A percentile compares a stretch with the other conserved stretches of the same genome.
Evolutionary conservation across 768 basidiomycete species (phyloP).

Genomic region (Gymnopilus junonius): DNA sequence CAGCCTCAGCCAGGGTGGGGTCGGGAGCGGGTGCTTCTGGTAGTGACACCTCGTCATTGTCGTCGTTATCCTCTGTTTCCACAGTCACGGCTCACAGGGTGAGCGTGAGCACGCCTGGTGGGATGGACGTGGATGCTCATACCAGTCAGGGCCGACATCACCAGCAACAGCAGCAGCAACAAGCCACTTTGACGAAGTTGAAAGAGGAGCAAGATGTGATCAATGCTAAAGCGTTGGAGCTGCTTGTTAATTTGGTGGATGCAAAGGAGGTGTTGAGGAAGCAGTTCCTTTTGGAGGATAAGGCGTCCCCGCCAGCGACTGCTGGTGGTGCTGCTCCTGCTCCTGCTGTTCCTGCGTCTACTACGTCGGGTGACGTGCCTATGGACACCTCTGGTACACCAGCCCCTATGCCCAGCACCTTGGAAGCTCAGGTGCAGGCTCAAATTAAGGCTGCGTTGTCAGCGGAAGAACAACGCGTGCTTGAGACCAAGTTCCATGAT

Average conservation of each 20-base stretch:
- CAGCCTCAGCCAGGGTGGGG: neutral
- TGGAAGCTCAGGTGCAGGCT: neutral
- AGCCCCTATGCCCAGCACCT: neutral
- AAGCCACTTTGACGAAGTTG: neutral
- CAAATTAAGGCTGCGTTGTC: neutral
- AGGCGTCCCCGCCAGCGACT: neutral
- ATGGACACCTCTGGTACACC: neutral
- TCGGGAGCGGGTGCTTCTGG: too few species aligned
- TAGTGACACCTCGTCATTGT: too few species aligned
- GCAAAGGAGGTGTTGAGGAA: slow-evolving; percentile 10
- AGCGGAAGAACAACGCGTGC: neutral
- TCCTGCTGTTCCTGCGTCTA: neutral
- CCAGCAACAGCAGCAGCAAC: neutral
- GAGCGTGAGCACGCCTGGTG: neutral
- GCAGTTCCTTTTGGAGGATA: neutral
- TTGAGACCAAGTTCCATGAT: slow-evolving; percentile 11
- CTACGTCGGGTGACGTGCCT: neutral
- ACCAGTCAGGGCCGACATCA: too few species aligned
- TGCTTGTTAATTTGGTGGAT: slow-evolving; percentile 18
- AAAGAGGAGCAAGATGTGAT: slow-evolving; percentile 6
- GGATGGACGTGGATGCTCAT: neutral
- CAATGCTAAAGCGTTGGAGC: slow-evolving; percentile 18
- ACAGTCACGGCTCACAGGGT: neutral
- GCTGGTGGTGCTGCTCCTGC: neutral
- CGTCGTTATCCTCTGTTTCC: too few species aligned